Conservation (phyloP, 129 eudicot genomes). For the Deinandra increscens region DNA sequence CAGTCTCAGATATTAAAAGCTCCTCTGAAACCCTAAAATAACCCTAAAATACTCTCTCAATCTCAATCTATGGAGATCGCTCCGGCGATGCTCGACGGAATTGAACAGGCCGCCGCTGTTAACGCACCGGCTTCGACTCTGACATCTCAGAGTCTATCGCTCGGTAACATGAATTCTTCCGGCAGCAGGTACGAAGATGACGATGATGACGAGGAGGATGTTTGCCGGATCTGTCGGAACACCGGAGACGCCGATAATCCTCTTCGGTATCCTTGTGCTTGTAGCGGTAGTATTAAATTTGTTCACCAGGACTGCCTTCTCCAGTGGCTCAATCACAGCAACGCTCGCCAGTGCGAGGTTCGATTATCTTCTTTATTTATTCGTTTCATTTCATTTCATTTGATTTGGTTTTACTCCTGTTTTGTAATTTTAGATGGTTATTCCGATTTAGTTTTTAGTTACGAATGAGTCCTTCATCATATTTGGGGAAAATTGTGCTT, state of each 20-base stretch:
- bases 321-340: slow-evolving; percentile 98
- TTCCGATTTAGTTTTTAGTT: neutral
- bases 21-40: slow-evolving; percentile 8
- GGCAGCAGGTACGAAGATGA: slow-evolving; percentile 46
- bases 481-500: slow-evolving; percentile 1
- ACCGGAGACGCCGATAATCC: slow-evolving; percentile 86
- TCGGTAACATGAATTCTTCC: slow-evolving; percentile 11
- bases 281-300: slow-evolving; percentile 95
- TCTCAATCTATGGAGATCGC: slow-evolving; percentile 23
- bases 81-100: slow-evolving; percentile 24
- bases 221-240: slow-evolving; percentile 91
- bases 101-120: neutral
- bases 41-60: neutral
- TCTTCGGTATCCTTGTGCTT: slow-evolving; percentile 91
- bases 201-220: slow-evolving; percentile 83
- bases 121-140: slow-evolving; percentile 7
- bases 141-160: slow-evolving; percentile 11
- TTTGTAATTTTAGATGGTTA: slow-evolving; percentile 1
- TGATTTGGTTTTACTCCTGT: too few relatives aligned
- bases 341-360: slow-evolving; percentile 98
- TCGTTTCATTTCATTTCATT: neutral
- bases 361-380: neutral
- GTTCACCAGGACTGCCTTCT: slow-evolving; percentile 95
- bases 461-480: slow-evolving; percentile 5
- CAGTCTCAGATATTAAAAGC: neutral